Conservation (phyloP, 352 stramenopile genomes). For the Globisporangium takayamanum region DNA sequence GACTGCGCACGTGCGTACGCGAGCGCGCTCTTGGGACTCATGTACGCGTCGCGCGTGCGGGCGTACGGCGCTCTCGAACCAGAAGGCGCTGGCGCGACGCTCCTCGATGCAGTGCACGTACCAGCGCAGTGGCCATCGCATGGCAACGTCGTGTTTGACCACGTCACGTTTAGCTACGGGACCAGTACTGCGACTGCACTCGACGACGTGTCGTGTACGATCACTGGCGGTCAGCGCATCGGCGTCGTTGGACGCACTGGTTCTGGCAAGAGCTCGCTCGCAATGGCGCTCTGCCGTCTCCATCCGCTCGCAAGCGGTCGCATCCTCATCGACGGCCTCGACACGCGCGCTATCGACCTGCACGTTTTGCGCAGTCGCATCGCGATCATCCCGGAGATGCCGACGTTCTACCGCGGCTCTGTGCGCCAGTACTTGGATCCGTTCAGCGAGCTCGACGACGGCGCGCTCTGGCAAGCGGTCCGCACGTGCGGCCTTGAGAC, state of each 20-base stretch:
- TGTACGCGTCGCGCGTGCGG: constrained; percentile 27
- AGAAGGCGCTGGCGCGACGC: constrained; percentile 11
- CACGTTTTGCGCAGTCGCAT: constrained; percentile 29
- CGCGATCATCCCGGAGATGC: constrained; percentile 83
- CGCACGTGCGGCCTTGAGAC: constrained; percentile 27
- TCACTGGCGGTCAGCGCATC: constrained; percentile 37
- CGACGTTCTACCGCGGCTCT: constrained; percentile 89
- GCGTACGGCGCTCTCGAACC: constrained; percentile 22
- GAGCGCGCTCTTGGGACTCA: constrained; percentile 18
- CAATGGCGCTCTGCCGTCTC: constrained; percentile 53
- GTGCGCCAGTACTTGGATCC: constrained; percentile 91
- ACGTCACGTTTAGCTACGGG: constrained; percentile 28
- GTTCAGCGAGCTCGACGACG: constrained; percentile 68
- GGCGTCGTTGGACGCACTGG: constrained; percentile 49
- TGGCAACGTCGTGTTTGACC: constrained; percentile 29
- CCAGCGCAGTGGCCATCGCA: constrained; percentile 19
- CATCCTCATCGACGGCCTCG: constrained; percentile 86
- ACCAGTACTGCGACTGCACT: constrained; percentile 18
- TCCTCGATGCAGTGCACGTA: constrained; percentile 10
- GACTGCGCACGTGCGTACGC: constrained; percentile 24
- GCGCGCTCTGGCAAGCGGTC: constrained; percentile 29
- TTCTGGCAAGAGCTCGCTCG: constrained; percentile 50
- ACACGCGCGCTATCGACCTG: constrained; percentile 46
- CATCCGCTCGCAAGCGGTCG: constrained; percentile 36
- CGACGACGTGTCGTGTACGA: constrained; percentile 32